phyloP scores from a whole-genome alignment of 73 alveolate species.

The Paramecium primaurelia region DNA sequence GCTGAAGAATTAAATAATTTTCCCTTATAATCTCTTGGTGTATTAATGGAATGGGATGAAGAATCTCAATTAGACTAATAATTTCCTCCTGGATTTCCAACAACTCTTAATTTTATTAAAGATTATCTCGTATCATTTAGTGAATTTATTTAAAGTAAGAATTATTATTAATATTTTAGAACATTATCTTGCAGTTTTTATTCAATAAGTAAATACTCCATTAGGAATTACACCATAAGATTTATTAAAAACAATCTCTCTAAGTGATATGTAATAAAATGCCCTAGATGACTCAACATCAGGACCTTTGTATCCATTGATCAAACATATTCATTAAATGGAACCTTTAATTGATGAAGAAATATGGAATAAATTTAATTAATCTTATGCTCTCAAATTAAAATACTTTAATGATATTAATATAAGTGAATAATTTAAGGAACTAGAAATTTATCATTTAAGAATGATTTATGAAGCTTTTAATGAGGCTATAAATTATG shows the following conservation, averaged over 20 bases:
- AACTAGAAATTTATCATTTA: constrained; percentile 44
- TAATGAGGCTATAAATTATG: constrained; percentile 63
- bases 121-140: constrained; percentile 51
- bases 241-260: constrained; percentile 40
- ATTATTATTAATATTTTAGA: neutral
- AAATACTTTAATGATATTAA: constrained; percentile 37
- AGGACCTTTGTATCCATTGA: constrained; percentile 52
- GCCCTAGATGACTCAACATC: constrained; percentile 49
- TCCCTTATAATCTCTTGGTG: constrained; percentile 12
- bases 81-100: constrained; percentile 16
- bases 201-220: constrained; percentile 48
- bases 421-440: constrained; percentile 36
- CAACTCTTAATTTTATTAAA: constrained; percentile 52
- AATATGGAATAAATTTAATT: constrained; percentile 38
- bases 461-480: constrained; percentile 66
- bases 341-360: constrained; percentile 57
- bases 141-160: constrained; percentile 44
- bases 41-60: constrained; percentile 47
- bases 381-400: constrained; percentile 33
- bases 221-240: constrained; percentile 53
- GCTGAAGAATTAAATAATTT: constrained; percentile 25
- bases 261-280: constrained; percentile 43
- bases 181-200: neutral
- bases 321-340: constrained; percentile 42
- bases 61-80: neutral